Conservation (phyloP, 225 moss, liverwort and hornwort species). For the Physcomitrium patens region DNA sequence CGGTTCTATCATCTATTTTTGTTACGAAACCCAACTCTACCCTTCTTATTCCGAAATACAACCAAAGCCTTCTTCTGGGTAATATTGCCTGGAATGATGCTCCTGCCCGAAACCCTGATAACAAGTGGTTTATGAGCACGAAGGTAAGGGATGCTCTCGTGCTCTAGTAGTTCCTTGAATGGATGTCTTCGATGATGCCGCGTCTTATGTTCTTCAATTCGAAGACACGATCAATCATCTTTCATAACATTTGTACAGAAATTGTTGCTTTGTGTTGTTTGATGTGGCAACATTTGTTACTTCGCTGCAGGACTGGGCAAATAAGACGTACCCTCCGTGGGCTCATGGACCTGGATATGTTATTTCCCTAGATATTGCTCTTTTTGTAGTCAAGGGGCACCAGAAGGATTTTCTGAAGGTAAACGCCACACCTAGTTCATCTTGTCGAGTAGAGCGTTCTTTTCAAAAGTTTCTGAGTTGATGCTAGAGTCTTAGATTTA, state of each 20-base stretch:
- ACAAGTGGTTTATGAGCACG: constrained; percentile 83
- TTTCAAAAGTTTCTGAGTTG: not conserved
- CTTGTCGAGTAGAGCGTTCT: constrained; percentile 11
- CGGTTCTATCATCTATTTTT: constrained; percentile 60
- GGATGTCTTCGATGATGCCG: not conserved
- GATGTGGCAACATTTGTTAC: constrained; percentile 24
- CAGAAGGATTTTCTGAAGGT: constrained; percentile 49
- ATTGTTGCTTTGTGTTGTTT: not conserved
- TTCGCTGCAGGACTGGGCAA: constrained; percentile 53
- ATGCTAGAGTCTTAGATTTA: not conserved
- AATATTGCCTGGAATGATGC: constrained; percentile 57
- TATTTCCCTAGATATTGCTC: constrained; percentile 52
- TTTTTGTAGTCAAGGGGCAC: constrained; percentile 54
- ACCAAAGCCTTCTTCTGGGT: constrained; percentile 70
- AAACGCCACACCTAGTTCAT: constrained; percentile 3
- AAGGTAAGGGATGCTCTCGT: constrained; percentile 40
- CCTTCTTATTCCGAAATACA: constrained; percentile 49
- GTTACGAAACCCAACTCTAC: constrained; percentile 46
- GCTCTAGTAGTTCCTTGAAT: constrained; percentile 16
- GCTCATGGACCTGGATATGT: constrained; percentile 70
- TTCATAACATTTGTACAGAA: not conserved
- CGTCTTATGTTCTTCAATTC: not conserved
- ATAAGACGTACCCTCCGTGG: constrained; percentile 55
- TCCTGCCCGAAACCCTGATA: constrained; percentile 63
- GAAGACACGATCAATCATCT: not conserved